Base-by-base conservation (phyloP, 805 yeast genomes). In the Metschnikowia koreensis region DNA sequence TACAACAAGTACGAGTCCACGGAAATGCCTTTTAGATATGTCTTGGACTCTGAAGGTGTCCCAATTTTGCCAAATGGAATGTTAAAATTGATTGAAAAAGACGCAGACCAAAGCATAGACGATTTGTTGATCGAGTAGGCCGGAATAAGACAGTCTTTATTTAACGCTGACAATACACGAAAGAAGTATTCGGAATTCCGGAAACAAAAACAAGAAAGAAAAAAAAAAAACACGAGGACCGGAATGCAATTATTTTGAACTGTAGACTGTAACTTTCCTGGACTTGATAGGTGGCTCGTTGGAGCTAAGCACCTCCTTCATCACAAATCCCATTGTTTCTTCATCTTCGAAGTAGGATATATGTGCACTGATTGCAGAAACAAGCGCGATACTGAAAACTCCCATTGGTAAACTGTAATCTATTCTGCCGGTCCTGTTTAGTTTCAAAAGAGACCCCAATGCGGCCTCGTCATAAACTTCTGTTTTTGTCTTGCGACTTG, bases 1-100 rank as follows among this genome's bases (percentile, higher is more conserved):
- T 93, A 88, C 73, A 86, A 77, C 69, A 86, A 86, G 66, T 82
- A 88, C 63, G 99, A 94, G 69, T 88, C 96, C 3, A 91, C 97
- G 0, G 97, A 93, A 66, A 93, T 93, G 99, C 99, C 99, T 2
- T 93, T 93, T 73, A 79, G 99, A 65, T 93, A 93, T 62, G 86
- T 93, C 15, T 70, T 84, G 52, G 88, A 87, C 60, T 66, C 63
- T 0, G 60, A 77, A 1, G 82, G 81, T 3, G 78, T 81, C 54
- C 98, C 99, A 1, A 87, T 94, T 10, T 75, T 93, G 63, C 99
- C 99, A 0, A 80, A 81, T 50, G 98, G 98, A 0, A 93, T 93
- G 98, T 72, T 89, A 51, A 85, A 85, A 33, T 77, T 93, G 66
- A 93, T 93, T 62, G 84, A 86, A 64, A 81, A 81, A 57, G 99